Evolutionary conservation across 352 stramenopile genomes (phyloP), one percentile per base, ranked within the genome.

Genomic region (Blastocystis sp.): DNA sequence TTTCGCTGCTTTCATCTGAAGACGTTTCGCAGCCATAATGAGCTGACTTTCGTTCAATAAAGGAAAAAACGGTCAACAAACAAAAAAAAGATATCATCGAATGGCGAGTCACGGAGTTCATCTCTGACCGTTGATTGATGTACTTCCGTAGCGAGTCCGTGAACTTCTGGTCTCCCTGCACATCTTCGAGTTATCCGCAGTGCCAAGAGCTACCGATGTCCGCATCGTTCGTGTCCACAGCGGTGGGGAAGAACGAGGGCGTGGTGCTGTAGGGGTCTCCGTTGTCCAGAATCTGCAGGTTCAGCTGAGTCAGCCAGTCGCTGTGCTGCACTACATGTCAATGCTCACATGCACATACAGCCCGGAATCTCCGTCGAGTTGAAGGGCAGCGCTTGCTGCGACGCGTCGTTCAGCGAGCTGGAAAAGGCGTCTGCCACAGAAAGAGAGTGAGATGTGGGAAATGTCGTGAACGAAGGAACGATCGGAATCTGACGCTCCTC

Each of bases 1-100:
- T 24, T 89, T 89, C 24, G 78, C 78, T n/a, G 78, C 78, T 37
- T 79, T 76, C 66, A 79, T 89, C 24, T 89, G 78, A 8, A 89
- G 53, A 16, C 70, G 73, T 24, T 41, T 64, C 20, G 78, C 78
- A 3, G 78, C 45, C 7, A 50, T 47, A 16, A 89, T 43, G 6
- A 89, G 26, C 20, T 89, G 47, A 16, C 11, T 76, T 89, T 89
- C 66, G 78, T 89, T 20, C 4, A n/a, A 43, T 89, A 24, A 89
- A 89, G 63, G 18, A 89, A 68, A 16, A 26, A n/a, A 89, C 0
- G 16, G 26, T 11, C 41, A 41, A 55, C 5, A 3, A 13, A 9
- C 20, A 13, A 54, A 5, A n/a, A 30, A 3, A 78, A 54, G 66
- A 89, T 79, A 89, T 89, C n/a, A 89, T 78, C 2, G 24, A 30